phyloP scores from a whole-genome alignment of 768 basidiomycete species.

The Rhizopogon salebrosus region DNA sequence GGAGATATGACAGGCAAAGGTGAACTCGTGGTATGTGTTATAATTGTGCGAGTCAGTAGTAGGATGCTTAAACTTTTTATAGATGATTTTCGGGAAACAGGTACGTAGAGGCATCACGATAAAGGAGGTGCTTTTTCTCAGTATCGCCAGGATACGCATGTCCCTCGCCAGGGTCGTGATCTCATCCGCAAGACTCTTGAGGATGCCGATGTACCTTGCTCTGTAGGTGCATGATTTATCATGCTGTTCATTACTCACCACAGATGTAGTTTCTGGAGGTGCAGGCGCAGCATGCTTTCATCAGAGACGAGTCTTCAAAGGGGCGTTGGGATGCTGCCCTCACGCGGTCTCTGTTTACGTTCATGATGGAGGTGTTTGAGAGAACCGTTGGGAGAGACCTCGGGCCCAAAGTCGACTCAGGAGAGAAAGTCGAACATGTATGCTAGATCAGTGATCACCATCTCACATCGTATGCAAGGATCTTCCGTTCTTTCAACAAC shows the following conservation, averaged over 20 bases:
- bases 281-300: constrained; percentile 95
- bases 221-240: constrained; percentile 43
- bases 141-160: constrained; percentile 77
- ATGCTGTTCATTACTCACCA: constrained; percentile 6
- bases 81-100: constrained; percentile 97
- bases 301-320: constrained; percentile 87
- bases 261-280: constrained; percentile 79
- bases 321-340: constrained; percentile 96
- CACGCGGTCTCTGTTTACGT: constrained; percentile 70
- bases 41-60: neutral
- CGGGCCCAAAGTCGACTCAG: constrained; percentile 51
- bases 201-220: constrained; percentile 65
- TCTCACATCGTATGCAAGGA: neutral
- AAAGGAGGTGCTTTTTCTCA: neutral
- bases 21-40: constrained; percentile 67
- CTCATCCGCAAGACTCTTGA: constrained; percentile 80
- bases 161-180: constrained; percentile 81
- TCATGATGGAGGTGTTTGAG: constrained; percentile 93
- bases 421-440: constrained; percentile 67
- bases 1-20: constrained; percentile 78
- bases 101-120: constrained; percentile 28
- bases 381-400: constrained; percentile 83
- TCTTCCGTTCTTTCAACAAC: neutral
- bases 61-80: neutral
- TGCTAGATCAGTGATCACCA: constrained; percentile 32